Evolutionary conservation across 1,284 basidiomycete species (phyloP).

Genomic region (Blastosporella zonata): DNA sequence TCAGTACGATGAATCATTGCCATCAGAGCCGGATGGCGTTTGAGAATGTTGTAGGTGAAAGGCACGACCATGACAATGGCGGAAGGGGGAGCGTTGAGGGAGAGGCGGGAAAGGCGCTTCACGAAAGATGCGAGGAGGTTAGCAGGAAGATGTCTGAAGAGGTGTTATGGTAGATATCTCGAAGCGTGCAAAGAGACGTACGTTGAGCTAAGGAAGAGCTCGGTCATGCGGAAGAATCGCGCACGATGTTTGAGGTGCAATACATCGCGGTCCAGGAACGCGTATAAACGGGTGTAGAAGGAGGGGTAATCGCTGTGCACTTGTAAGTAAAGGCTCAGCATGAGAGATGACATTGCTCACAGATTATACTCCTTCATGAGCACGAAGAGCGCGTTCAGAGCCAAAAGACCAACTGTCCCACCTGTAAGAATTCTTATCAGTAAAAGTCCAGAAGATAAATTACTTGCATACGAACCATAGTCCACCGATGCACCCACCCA

Average conservation of each 20-base stretch:
- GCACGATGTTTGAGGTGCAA: conserved; percentile 92
- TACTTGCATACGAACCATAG: conserved; percentile 49
- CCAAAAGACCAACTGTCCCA: conserved; percentile 85
- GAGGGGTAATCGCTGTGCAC: conserved; percentile 83
- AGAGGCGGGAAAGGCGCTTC: conserved; percentile 85
- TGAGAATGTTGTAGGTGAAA: conserved; percentile 94
- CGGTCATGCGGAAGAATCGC: conserved; percentile 91
- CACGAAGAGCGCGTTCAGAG: conserved; percentile 88
- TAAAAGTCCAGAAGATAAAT: too few relatives aligned
- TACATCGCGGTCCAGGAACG: conserved; percentile 82
- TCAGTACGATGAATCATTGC: conserved; percentile 81
- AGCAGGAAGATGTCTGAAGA: conserved; percentile 77
- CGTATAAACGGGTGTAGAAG: conserved; percentile 94
- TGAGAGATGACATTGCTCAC: conserved; percentile 42
- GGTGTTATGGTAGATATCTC: not conserved
- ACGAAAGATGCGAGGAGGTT: conserved; percentile 91
- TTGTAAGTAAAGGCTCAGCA: not conserved
- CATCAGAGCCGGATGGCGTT: conserved; percentile 90
- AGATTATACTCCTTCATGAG: conserved; percentile 94
- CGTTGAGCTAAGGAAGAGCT: conserved; percentile 90
- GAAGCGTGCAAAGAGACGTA: conserved; percentile 37
- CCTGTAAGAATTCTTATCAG: conserved; percentile 41
- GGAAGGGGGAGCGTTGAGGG: conserved; percentile 84
- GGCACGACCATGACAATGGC: conserved; percentile 91
- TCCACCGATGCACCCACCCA: conserved; percentile 92